Percentiles rank a stretch among this genome's conserved stretches.
Evolutionary conservation across 2,329 filamentous ascomycete genomes (phyloP).

Genomic region (Colletotrichum chrysophilum): DNA sequence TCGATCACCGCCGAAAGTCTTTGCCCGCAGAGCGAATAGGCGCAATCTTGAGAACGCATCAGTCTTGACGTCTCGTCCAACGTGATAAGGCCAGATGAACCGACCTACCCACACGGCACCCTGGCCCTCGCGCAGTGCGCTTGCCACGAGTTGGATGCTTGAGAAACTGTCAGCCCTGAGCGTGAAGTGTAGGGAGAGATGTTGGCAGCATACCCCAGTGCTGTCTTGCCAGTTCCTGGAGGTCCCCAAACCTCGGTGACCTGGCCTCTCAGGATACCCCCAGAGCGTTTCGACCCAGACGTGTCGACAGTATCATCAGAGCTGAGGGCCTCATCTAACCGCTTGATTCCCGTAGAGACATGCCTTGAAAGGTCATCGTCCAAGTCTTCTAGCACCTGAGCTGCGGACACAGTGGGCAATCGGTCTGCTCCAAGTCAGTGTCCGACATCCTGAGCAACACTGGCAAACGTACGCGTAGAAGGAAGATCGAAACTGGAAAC

Average conservation of each 20-base stretch:
- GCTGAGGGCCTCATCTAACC: slow-evolving; percentile 56
- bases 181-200: slow-evolving; percentile 5
- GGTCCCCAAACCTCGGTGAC: slow-evolving; percentile 90
- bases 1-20: slow-evolving; percentile 37
- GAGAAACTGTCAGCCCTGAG: slow-evolving; percentile 10
- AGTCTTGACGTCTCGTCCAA: background rate
- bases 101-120: slow-evolving; percentile 84
- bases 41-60: slow-evolving; percentile 37
- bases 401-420: slow-evolving; percentile 77
- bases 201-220: slow-evolving; percentile 68
- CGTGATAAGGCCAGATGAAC: slow-evolving; percentile 34
- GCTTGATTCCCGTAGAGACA: slow-evolving; percentile 60
- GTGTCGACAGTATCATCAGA: slow-evolving; percentile 24
- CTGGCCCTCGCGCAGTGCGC: slow-evolving; percentile 63
- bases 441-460: slow-evolving; percentile 9
- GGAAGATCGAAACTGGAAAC: slow-evolving; percentile 64
- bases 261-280: slow-evolving; percentile 76
- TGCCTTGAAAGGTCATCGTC: slow-evolving; percentile 53
- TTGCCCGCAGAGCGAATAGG: slow-evolving; percentile 41
- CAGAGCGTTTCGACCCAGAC: slow-evolving; percentile 25
- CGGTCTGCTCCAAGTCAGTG: slow-evolving; percentile 60
- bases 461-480: slow-evolving; percentile 52
- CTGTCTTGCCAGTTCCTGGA: slow-evolving; percentile 84
- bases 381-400: slow-evolving; percentile 70
- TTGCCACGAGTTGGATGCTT: slow-evolving; percentile 74